Base-by-base conservation (phyloP, 1,284 basidiomycete species). In the Wolfiporia cocos region DNA sequence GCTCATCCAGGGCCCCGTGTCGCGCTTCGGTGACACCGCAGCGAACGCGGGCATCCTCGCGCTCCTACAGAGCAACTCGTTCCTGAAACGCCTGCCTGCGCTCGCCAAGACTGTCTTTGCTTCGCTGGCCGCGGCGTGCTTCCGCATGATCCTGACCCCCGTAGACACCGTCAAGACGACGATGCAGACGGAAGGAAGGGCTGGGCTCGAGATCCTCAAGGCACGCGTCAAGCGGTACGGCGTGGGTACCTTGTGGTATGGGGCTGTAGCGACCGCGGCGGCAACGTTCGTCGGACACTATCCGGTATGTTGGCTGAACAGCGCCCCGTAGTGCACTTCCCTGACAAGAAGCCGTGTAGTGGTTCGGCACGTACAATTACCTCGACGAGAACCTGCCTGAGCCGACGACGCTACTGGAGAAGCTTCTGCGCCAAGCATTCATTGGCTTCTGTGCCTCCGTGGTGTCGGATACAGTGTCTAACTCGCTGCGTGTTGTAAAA, bases 281-380 rank as follows among this genome's bases (percentile, higher is more conserved):
- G 92, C 91, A 5, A 92, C 90, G 0, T 92, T 94, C 52, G 90
- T 92, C n/a, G 92, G 92, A 0, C 76, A 90, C 61, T 94, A 89
- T 60, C 86, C 85, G 4, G 79, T 78, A 51, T 14, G 72, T 61
- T 23, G 36, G 10, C 39, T 28, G n/a, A n/a, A n/a, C n/a, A n/a
- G n/a, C n/a, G n/a, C n/a, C n/a, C n/a, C n/a, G n/a, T 43, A 3
- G 38, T 7, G 14, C 23, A 11, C n/a, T 36, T 17, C 20, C 4
- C 21, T 22, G 19, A 35, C 48, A 22, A 4, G 15, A 5, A 17
- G 3, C 17, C 1, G 11, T 31, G 9, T 42, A 81, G 76, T 86
- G 83, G 83, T 85, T 84, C 61, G 77, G 73, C 31, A 89, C 86
- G 5, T 93, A 93, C 72, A 94, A 94, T 62, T 86, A 71, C 56